Conservation (phyloP, 768 basidiomycete genomes). For the Xerocomus spinulosus region DNA sequence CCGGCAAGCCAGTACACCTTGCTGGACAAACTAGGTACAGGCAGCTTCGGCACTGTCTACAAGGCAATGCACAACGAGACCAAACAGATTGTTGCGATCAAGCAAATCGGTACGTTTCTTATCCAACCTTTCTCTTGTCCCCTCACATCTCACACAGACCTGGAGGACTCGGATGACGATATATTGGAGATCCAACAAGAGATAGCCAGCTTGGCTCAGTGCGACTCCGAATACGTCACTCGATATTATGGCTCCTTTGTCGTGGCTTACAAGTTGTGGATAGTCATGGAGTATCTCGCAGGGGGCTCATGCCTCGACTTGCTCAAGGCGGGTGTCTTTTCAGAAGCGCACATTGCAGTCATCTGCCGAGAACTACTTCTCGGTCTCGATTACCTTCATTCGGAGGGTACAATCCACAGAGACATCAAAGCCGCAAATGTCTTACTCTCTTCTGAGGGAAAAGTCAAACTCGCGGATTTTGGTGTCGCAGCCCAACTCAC, state of each 20-base stretch:
- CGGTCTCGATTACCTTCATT: conserved; percentile 95
- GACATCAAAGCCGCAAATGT: conserved; percentile 99
- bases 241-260: conserved; percentile 97
- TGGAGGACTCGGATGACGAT: conserved; percentile 98
- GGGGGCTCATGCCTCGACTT: conserved; percentile 98
- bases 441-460: conserved; percentile 82
- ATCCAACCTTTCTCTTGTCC: conserved; percentile 3
- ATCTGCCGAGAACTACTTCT: conserved; percentile 89
- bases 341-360: conserved; percentile 92
- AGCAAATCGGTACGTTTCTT: conserved; percentile 80
- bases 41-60: conserved; percentile 95
- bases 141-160: conserved; percentile 47
- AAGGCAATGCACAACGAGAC: conserved; percentile 95
- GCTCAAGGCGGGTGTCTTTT: conserved; percentile 85
- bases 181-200: conserved; percentile 99
- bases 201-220: conserved; percentile 92
- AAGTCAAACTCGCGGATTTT: conserved; percentile 97
- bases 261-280: conserved; percentile 96
- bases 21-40: conserved; percentile 94
- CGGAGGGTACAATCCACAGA: conserved; percentile 93
- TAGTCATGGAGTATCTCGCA: conserved; percentile 98
- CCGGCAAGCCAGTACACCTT: conserved; percentile 89
- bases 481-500: conserved; percentile 98
- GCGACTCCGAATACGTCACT: conserved; percentile 95
- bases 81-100: conserved; percentile 93